Conservation (phyloP, 2,329 filamentous ascomycete genomes). For the Tolypocladium tundrense region DNA sequence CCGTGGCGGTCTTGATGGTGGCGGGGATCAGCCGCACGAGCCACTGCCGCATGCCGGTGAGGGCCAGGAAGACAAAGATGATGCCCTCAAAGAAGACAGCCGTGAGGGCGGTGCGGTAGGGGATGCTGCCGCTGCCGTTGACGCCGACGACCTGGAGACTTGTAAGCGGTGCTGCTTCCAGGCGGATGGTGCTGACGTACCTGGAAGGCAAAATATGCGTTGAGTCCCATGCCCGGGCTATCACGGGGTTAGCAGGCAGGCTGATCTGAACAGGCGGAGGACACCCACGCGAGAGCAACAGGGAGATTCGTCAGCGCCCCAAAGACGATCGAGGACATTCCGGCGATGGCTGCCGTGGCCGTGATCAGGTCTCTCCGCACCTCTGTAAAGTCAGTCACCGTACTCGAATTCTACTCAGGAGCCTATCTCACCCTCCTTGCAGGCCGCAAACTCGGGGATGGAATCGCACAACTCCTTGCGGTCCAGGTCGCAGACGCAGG, state of each 20-base stretch:
- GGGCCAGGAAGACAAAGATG: constrained; percentile 52
- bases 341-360: constrained; percentile 70
- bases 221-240: constrained; percentile 58
- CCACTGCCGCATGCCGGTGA: constrained; percentile 65
- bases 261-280: not conserved
- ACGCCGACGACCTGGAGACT: constrained; percentile 40
- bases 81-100: constrained; percentile 56
- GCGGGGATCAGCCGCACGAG: constrained; percentile 54
- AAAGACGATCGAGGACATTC: constrained; percentile 65
- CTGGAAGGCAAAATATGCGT: constrained; percentile 59
- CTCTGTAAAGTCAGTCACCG: constrained; percentile 21
- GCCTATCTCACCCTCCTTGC: constrained; percentile 31
- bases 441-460: constrained; percentile 30
- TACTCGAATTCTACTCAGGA: not conserved
- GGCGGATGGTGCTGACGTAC: constrained; percentile 2
- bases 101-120: constrained; percentile 50
- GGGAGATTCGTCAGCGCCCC: constrained; percentile 75
- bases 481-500: constrained; percentile 52
- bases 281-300: constrained; percentile 25
- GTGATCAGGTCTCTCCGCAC: constrained; percentile 72
- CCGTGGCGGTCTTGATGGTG: constrained; percentile 55
- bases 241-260: constrained; percentile 4
- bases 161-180: not conserved
- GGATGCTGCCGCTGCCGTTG: constrained; percentile 44
- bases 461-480: constrained; percentile 37